Percentiles rank a stretch among this genome's conserved stretches.
Evolutionary conservation across 352 stramenopile species (phyloP).

Genomic region (Elongisporangium undulatum): DNA sequence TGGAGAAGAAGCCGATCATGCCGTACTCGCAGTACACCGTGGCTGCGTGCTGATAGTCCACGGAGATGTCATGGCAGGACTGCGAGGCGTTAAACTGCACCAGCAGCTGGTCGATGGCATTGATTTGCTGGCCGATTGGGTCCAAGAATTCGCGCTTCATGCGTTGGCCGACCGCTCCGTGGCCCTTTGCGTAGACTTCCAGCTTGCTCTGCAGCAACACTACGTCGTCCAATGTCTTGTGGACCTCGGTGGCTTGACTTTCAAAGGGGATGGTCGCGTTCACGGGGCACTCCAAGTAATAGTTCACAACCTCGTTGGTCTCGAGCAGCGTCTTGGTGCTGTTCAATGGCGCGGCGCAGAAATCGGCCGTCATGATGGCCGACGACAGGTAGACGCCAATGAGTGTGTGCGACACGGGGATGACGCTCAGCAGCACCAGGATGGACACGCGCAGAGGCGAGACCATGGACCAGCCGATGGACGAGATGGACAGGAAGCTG

Average conservation of each 20-base stretch:
- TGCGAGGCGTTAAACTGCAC: slow-evolving; percentile 37
- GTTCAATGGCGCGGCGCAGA: slow-evolving; percentile 66
- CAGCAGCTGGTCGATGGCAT: slow-evolving; percentile 20
- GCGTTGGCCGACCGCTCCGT: slow-evolving; percentile 41
- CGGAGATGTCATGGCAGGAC: slow-evolving; percentile 41
- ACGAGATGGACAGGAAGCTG: slow-evolving; percentile 76
- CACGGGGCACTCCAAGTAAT: slow-evolving; percentile 56
- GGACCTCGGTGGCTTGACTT: slow-evolving; percentile 21
- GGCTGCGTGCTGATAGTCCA: slow-evolving; percentile 38
- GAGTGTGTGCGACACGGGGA: slow-evolving; percentile 76
- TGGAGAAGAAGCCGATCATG: slow-evolving; percentile 79
- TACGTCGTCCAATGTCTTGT: slow-evolving; percentile 24
- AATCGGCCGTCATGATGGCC: slow-evolving; percentile 79
- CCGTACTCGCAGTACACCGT: slow-evolving; percentile 73
- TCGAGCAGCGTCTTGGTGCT: slow-evolving; percentile 57
- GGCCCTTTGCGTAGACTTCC: slow-evolving; percentile 39
- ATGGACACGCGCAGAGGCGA: slow-evolving; percentile 68
- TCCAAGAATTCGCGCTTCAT: slow-evolving; percentile 77
- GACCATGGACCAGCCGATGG: slow-evolving; percentile 80
- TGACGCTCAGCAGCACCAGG: slow-evolving; percentile 66
- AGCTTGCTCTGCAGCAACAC: slow-evolving; percentile 38
- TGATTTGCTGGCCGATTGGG: slow-evolving; percentile 51
- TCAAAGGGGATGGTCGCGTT: slow-evolving; percentile 54
- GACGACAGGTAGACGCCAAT: slow-evolving; percentile 76
- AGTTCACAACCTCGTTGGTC: slow-evolving; percentile 37